Evolutionary conservation across 768 basidiomycete species (phyloP).

Genomic region (Boletales sp.): DNA sequence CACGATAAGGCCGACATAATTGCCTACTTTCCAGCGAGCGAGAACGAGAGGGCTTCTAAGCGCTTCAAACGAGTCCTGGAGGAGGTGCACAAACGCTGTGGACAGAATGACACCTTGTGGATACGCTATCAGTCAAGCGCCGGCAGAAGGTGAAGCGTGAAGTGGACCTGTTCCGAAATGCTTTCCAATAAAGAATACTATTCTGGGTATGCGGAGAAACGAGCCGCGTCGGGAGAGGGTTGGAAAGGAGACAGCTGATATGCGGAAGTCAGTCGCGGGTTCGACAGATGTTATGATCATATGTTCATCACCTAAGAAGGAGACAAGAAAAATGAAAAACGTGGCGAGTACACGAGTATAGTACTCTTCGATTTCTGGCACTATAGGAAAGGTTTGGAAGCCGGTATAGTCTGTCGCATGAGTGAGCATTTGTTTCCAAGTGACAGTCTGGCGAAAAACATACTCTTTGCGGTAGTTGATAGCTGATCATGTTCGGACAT

Average conservation of each 20-base stretch:
- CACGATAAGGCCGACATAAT: constrained; percentile 72
- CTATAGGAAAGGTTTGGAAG: background rate
- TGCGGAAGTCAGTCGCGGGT: background rate
- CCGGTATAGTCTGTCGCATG: background rate
- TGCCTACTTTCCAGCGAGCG: constrained; percentile 46
- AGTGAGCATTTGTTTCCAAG: background rate
- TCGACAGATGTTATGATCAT: background rate
- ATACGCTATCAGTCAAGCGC: background rate
- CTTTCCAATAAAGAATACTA: constrained; percentile 81
- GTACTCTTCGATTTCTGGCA: background rate
- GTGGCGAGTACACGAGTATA: constrained; percentile 14
- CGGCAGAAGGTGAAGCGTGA: background rate
- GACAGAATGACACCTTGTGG: constrained; percentile 70
- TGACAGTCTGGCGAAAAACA: background rate
- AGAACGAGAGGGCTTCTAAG: constrained; percentile 47
- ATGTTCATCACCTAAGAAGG: constrained; percentile 55
- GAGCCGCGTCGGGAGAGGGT: constrained; percentile 52
- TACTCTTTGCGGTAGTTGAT: background rate
- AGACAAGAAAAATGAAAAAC: constrained; percentile 52
- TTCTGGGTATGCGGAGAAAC: constrained; percentile 57
- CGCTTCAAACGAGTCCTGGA: constrained; percentile 71
- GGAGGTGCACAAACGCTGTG: constrained; percentile 78
- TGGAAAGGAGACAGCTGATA: constrained; percentile 69
- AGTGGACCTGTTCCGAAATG: constrained; percentile 73
- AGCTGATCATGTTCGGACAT: background rate